Evolutionary conservation across 371 early-diverging fungal species (phyloP).

Genomic region (Lichtheimia ramosa): DNA sequence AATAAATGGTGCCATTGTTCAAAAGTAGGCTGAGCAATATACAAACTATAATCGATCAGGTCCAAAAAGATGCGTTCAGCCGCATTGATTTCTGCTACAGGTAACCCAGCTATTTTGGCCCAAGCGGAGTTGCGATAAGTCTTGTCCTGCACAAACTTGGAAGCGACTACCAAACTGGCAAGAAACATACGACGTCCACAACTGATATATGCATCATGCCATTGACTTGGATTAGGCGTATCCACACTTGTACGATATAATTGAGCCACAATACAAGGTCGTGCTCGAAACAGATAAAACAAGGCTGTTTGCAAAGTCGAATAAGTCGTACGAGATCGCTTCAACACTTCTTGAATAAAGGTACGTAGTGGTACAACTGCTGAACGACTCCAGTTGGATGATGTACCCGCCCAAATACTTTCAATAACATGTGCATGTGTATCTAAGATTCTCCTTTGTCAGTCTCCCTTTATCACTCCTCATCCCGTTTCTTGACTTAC

Average conservation of each 20-base stretch:
- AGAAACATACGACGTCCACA: conserved; percentile 83
- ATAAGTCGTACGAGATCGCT: conserved; percentile 77
- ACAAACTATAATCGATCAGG: conserved; percentile 72
- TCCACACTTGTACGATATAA: conserved; percentile 12
- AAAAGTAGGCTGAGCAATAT: conserved; percentile 62
- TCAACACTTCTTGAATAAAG: conserved; percentile 78
- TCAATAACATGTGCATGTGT: conserved; percentile 62
- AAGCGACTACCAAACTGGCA: conserved; percentile 74
- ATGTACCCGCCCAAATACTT: conserved; percentile 53
- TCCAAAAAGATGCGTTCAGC: conserved; percentile 76
- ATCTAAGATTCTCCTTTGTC: conserved; percentile 33
- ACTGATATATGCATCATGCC: conserved; percentile 38
- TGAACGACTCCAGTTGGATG: conserved; percentile 35
- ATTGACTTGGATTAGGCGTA: not conserved
- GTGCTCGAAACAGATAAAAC: conserved; percentile 65
- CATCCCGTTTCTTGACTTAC: conserved; percentile 25
- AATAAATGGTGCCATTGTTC: conserved; percentile 45
- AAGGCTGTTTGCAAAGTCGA: conserved; percentile 77
- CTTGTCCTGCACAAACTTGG: conserved; percentile 78
- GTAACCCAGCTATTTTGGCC: conserved; percentile 79
- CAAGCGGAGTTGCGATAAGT: conserved; percentile 81
- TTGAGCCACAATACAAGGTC: conserved; percentile 29
- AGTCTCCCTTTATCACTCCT: not conserved
- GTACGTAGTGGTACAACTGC: conserved; percentile 63
- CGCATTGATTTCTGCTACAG: conserved; percentile 68